Percentiles rank a stretch among this genome's conserved stretches.
phyloP scores from a whole-genome alignment of 139 green algal species.

The Spirogloea muscicola region DNA sequence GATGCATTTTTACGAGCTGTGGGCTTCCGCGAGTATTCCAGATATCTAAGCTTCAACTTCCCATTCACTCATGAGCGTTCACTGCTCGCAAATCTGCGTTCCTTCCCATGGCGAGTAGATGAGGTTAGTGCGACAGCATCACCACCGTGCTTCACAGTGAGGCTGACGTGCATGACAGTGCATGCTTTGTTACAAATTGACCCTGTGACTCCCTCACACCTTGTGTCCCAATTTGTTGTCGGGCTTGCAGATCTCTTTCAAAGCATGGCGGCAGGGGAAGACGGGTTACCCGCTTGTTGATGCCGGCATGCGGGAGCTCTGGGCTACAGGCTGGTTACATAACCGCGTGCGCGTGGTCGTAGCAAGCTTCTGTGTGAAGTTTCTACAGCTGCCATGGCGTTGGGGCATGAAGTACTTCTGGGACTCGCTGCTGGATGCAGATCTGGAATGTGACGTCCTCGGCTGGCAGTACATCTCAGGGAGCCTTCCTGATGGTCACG shows the following conservation, averaged over 20 bases:
- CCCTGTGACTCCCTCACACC: no score
- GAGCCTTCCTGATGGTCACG: conserved; percentile 72
- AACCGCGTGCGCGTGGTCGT: conserved; percentile 75
- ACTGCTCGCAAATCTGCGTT: conserved; percentile 81
- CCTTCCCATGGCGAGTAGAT: conserved; percentile 79
- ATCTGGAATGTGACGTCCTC: conserved; percentile 85
- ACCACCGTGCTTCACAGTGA: conserved; percentile 68
- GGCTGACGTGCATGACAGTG: not conserved
- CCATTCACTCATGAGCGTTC: conserved; percentile 89
- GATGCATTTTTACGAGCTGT: conserved; percentile 75
- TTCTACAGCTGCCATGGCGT: conserved; percentile 88
- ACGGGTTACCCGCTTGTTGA: conserved; percentile 85
- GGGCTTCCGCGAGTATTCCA: conserved; percentile 81
- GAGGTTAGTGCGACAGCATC: no score
- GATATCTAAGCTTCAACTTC: conserved; percentile 93
- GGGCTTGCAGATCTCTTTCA: no score
- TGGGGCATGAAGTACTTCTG: conserved; percentile 92
- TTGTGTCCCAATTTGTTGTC: no score
- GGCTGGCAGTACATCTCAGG: conserved; percentile 77
- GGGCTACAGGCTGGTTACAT: conserved; percentile 77
- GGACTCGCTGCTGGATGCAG: conserved; percentile 83
- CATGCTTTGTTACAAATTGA: not conserved
- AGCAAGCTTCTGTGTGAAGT: conserved; percentile 78
- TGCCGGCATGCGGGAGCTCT: conserved; percentile 84
- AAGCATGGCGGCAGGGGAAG: conserved; percentile 70